Evolutionary conservation across 1,284 basidiomycete genomes (phyloP), one percentile per base, ranked within the genome.

Genomic region (Ceratorhiza oryzae-sativae): DNA sequence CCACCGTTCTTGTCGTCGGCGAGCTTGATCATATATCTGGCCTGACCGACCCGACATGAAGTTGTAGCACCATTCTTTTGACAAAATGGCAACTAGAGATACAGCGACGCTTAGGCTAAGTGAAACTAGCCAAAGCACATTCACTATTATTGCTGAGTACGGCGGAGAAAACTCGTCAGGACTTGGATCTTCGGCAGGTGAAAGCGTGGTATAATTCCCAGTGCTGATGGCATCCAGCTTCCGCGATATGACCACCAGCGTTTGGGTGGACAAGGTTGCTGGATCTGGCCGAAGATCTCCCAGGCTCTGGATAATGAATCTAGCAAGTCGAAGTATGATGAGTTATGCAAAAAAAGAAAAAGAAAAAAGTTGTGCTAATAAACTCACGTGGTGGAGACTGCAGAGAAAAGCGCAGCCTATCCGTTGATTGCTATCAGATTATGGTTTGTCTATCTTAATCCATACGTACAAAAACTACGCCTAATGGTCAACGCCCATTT

Each of bases 381-480:
- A 39, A 6, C 46, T 32, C 20, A 65, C 62, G 62, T 48, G 3
- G 62, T 51, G 6, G 46, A 65, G 1, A 65, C 49, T 13, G 62
- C 62, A 5, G 62, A 65, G 34, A 65, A 65, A 20, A 65, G 20
- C 23, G 62, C 62, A 9, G 62, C 62, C 62, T 65, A 36, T 39
- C 13, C 36, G 13, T 39, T 39, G 8, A 39, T 6, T 45, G 42
- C 9, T 45, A 18, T 39, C 13, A 3, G 42, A 4, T 45, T 45
- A 45, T n/a, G 15, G 3, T 18, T 45, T 18, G 42, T 18, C 3
- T 10, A 45, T 45, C 18, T 18, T 18, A 45, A 45, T 6, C 6
- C 6, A 18, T 8, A 45, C 42, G 9, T 18, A 45, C 42, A 18
- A 45, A 45, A 18, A 45, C 42, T 45, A 45, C 18, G 18, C n/a